Conservation (phyloP, 495 filamentous ascomycete genomes). For the Neurospora hispaniola region DNA sequence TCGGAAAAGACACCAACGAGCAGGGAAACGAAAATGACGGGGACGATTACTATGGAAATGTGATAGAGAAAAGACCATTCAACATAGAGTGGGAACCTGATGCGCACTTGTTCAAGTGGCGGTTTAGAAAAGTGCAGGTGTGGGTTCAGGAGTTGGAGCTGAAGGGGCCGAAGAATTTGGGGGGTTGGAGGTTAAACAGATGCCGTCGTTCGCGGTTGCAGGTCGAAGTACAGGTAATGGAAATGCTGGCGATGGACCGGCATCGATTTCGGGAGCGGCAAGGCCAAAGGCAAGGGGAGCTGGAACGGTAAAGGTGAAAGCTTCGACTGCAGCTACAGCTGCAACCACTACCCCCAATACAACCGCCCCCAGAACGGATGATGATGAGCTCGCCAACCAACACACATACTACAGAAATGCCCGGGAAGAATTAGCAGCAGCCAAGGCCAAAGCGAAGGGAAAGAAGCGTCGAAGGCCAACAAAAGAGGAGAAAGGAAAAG, state of each 20-base stretch:
- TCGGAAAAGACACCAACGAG: too few relatives aligned
- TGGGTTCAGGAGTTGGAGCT: conserved; percentile 5
- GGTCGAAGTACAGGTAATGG: neutral
- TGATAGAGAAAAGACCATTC: neutral
- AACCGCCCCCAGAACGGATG: too few relatives aligned
- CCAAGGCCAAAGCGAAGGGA: neutral
- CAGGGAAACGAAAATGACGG: neutral
- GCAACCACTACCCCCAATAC: neutral
- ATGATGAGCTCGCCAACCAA: neutral
- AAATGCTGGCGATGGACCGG: too few relatives aligned
- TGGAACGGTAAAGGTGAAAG: neutral
- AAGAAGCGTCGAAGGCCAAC: neutral
- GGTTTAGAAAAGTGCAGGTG: conserved; percentile 10
- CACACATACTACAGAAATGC: neutral
- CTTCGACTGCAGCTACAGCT: neutral
- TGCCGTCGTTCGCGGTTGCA: neutral
- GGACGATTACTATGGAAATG: neutral
- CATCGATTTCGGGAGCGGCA: too few relatives aligned
- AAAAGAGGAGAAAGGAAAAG: neutral
- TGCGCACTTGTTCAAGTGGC: conserved; percentile 1
- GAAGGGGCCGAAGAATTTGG: conserved; percentile 10
- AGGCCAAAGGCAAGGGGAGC: too few relatives aligned
- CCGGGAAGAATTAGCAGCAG: neutral
- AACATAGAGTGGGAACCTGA: conserved; percentile 6
- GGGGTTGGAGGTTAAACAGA: conserved; percentile 11